Evolutionary conservation across 495 filamentous ascomycete species (phyloP).

Genomic region (Neurospora sp.): DNA sequence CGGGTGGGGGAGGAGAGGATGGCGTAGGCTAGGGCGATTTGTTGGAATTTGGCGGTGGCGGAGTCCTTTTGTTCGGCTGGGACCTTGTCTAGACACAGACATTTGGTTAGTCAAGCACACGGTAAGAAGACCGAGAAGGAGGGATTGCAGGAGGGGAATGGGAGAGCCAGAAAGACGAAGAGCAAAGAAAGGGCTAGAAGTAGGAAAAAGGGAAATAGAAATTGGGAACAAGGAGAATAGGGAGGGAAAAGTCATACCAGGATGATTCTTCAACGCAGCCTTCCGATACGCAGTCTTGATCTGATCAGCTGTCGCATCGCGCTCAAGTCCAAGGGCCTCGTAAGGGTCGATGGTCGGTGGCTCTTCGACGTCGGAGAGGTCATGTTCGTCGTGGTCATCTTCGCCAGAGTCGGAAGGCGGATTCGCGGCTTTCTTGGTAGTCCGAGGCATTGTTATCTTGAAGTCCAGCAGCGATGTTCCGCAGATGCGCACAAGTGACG

Average conservation of each 20-base stretch:
- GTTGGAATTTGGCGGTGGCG: conserved; percentile 74
- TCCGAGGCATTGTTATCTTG: background rate
- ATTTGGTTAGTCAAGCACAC: too few species aligned
- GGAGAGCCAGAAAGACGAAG: background rate
- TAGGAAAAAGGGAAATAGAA: background rate
- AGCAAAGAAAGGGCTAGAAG: too few species aligned
- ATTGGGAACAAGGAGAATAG: too few species aligned
- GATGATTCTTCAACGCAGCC: conserved; percentile 82
- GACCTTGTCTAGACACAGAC: conserved; percentile 41
- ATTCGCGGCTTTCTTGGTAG: background rate
- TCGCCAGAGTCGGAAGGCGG: background rate
- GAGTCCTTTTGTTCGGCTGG: conserved; percentile 47
- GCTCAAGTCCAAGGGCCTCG: conserved; percentile 59
- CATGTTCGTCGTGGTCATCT: conserved; percentile 6
- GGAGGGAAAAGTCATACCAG: conserved; percentile 47
- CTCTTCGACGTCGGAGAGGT: conserved; percentile 26
- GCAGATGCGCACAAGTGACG: too few species aligned
- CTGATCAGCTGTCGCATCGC: conserved; percentile 54
- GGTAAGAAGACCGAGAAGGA: too few species aligned
- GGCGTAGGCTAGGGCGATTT: conserved; percentile 86
- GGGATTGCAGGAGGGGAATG: too few species aligned
- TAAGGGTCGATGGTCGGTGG: conserved; percentile 66
- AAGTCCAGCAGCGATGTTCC: too few species aligned
- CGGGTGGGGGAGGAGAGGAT: conserved; percentile 73
- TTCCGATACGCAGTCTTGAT: conserved; percentile 83